Base-by-base conservation (phyloP, 495 filamentous ascomycete species). In the Darksidea phi region DNA sequence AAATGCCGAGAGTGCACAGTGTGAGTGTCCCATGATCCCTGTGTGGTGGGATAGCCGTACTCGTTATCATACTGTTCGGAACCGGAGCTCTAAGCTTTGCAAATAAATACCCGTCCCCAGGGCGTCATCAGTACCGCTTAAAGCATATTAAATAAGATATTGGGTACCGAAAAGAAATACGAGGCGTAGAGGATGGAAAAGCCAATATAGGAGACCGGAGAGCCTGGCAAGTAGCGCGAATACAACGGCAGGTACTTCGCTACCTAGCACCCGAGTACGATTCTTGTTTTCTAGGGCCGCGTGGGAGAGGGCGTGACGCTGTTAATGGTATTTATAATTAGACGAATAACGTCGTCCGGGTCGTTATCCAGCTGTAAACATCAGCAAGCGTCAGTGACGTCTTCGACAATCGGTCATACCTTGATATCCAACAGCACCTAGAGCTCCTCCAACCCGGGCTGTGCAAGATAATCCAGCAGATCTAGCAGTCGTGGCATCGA, bases 401-500 rank as follows among this genome's bases (percentile, higher is more conserved):
- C n/a, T 10, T n/a, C 4, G 2, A 8, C 10, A 4, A 17, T 51
- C 25, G 23, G 18, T 51, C 48, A 8, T 73, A 90, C 86, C 74
- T 97, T 97, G 67, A 97, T 89, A 70, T 97, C 93, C 0, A 97
- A 77, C 43, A 97, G 72, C 2, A 92, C 50, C 92, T 92, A 96
- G 5, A 91, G 75, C 41, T 86, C 67, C 63, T 88, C 83, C 10
- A 77, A 53, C 0, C 74, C 81, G 0, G 85, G 84, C 28, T 80
- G 69, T n/a, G 81, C 78, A 34, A 97, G 70, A 57, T 86, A 93
- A 41, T 82, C 76, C 1, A 97, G 76, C 38, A 97, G 74, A 63
- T 97, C 93, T 17, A 70, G 51, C 17, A 97, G 74, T 1, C 88
- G 78, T 1, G 90, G 83, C 82, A 97, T 88, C 0, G 79, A 77